Percentiles rank a stretch among this genome's conserved stretches.
These are phyloP conservation scores for Phytophthora megakarya DNA, from an alignment of 352 stramenopile species.

Conservation along the genomic window DNA sequence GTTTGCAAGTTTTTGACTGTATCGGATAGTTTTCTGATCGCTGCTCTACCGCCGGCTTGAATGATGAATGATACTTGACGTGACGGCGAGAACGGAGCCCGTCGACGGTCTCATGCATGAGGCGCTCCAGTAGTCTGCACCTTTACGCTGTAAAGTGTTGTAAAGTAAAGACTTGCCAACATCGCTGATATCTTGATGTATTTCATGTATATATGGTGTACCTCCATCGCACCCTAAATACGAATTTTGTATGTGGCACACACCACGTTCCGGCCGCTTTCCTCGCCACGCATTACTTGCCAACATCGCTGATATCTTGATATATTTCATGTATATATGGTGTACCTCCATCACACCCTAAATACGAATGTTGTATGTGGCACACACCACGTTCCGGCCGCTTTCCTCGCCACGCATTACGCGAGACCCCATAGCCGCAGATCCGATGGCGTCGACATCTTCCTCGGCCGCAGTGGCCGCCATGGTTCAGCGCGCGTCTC, in stretches of 20 bases:
- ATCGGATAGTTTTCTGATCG: background rate
- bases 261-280: slow-evolving; percentile 9
- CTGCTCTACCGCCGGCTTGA: background rate
- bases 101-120: slow-evolving; percentile 8
- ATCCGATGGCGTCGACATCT: slow-evolving; percentile 53
- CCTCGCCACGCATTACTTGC: slow-evolving; percentile 27
- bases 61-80: slow-evolving; percentile 10
- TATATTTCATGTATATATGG: too few species aligned
- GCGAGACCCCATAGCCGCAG: slow-evolving; percentile 25
- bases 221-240: background rate
- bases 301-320: too few species aligned
- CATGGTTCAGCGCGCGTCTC: slow-evolving; percentile 77
- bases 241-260: slow-evolving; percentile 10
- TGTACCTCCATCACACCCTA: slow-evolving; percentile 2
- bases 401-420: slow-evolving; percentile 35
- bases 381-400: background rate
- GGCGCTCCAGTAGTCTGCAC: background rate
- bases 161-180: background rate
- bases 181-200: too few species aligned
- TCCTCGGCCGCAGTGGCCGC: slow-evolving; percentile 57
- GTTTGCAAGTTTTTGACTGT: background rate
- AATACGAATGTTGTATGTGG: slow-evolving; percentile 6
- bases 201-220: too few species aligned
- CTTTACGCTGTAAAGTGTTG: background rate
- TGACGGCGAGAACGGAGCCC: background rate